Percentiles rank a stretch among this genome's conserved stretches.
phyloP scores from a whole-genome alignment of 352 stramenopile species.

The Phytophthora sojae region DNA sequence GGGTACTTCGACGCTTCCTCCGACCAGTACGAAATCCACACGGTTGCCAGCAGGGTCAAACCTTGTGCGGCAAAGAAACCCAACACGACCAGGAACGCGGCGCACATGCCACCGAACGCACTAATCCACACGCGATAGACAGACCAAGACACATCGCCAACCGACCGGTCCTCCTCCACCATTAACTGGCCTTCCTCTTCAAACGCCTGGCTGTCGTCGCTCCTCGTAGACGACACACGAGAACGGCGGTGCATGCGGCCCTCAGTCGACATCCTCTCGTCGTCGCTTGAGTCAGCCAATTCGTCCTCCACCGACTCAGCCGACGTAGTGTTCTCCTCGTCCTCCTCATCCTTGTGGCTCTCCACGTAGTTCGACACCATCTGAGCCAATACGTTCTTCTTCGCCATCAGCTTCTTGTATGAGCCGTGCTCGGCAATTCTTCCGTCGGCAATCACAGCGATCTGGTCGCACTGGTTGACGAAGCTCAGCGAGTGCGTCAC shows the following conservation, averaged over 20 bases:
- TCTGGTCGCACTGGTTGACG: conserved; percentile 55
- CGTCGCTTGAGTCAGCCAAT: conserved; percentile 34
- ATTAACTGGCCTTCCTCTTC: conserved; percentile 58
- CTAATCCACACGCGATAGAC: conserved; percentile 75
- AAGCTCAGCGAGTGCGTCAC: conserved; percentile 89
- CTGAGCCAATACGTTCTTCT: conserved; percentile 59
- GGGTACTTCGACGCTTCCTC: conserved; percentile 63
- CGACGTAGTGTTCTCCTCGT: conserved; percentile 37
- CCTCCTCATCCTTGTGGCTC: conserved; percentile 66
- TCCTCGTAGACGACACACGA: conserved; percentile 63
- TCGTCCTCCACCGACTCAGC: conserved; percentile 32
- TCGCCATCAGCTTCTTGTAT: conserved; percentile 68
- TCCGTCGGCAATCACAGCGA: conserved; percentile 58
- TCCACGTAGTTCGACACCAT: conserved; percentile 77
- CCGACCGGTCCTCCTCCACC: conserved; percentile 76
- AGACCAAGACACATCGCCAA: conserved; percentile 72
- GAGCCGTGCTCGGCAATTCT: conserved; percentile 57
- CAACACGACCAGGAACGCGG: conserved; percentile 58
- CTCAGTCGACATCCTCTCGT: conserved; percentile 43
- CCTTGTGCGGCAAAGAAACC: conserved; percentile 61
- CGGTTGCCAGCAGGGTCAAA: conserved; percentile 61
- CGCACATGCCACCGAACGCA: conserved; percentile 65
- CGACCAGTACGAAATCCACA: conserved; percentile 97
- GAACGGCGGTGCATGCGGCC: conserved; percentile 46
- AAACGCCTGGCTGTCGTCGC: conserved; percentile 54